phyloP scores from a whole-genome alignment of 495 filamentous ascomycete species.

The Opeltia flavorubescens region DNA sequence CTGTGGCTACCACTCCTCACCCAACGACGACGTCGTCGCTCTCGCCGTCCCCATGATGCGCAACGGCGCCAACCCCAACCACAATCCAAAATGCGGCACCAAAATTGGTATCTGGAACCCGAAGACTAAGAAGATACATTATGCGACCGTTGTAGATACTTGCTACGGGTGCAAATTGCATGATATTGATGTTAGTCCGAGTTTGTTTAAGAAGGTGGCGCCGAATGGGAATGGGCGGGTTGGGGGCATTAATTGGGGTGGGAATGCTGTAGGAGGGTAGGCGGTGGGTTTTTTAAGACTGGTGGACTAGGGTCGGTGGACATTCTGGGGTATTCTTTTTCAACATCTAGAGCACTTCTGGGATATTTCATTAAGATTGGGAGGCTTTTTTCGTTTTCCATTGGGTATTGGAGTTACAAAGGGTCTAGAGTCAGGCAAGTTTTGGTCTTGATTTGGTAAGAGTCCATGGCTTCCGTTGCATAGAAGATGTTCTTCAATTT shows the following conservation, averaged over 20 bases:
- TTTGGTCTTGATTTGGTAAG: too few relatives aligned
- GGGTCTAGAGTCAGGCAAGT: too few relatives aligned
- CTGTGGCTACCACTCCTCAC: constrained; percentile 20
- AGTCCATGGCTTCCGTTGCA: too few relatives aligned
- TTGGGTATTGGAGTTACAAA: too few relatives aligned
- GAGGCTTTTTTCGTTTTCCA: too few relatives aligned
- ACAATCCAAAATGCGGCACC: constrained; percentile 26
- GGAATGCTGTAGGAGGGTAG: constrained; percentile 5
- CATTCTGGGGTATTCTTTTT: too few relatives aligned
- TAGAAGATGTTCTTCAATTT: too few relatives aligned
- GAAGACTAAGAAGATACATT: constrained; percentile 4
- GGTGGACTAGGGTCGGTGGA: too few relatives aligned
- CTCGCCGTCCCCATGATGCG: constrained; percentile 19
- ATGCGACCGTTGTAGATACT: constrained; percentile 19
- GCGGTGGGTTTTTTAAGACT: not conserved
- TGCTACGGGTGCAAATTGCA: constrained; percentile 16
- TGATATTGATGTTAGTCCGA: constrained; percentile 16
- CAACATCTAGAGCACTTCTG: too few relatives aligned
- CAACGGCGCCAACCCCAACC: constrained; percentile 22
- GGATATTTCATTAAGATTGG: too few relatives aligned
- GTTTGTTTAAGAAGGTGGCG: constrained; percentile 7
- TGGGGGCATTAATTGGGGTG: constrained; percentile 6
- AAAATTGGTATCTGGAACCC: constrained; percentile 17
- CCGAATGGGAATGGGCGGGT: constrained; percentile 10
- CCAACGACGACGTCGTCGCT: constrained; percentile 22